Conservation (phyloP, 495 filamentous ascomycete species). For the Bombardia bombarda region DNA sequence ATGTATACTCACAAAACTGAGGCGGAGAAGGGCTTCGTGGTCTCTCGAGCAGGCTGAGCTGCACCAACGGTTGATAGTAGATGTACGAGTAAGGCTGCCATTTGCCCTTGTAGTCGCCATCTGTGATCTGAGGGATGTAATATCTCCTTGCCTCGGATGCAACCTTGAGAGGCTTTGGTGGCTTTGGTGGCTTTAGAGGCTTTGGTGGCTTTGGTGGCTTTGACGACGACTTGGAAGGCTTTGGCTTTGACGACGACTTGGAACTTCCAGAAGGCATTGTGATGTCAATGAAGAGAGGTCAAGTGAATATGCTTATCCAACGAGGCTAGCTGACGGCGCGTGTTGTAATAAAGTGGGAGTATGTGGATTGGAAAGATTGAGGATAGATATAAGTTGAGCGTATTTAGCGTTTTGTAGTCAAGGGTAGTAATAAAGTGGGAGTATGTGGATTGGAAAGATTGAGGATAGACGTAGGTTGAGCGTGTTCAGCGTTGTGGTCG, state of each 20-base stretch:
- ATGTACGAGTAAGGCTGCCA: slow-evolving; percentile 42
- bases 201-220: too few species aligned
- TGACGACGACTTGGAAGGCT: too few species aligned
- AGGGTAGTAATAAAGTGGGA: not conserved
- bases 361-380: too few species aligned
- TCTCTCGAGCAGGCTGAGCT: slow-evolving; percentile 29
- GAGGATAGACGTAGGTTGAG: too few species aligned
- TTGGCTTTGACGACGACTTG: slow-evolving; percentile 24
- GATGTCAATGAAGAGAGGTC: too few species aligned
- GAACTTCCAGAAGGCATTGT: slow-evolving; percentile 44
- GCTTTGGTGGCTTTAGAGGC: too few species aligned
- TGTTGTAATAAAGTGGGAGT: too few species aligned
- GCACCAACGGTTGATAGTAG: slow-evolving; percentile 33
- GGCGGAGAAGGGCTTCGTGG: slow-evolving; percentile 25
- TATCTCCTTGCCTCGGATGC: slow-evolving; percentile 59
- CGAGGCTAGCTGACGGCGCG: too few species aligned
- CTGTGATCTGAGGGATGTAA: slow-evolving; percentile 52
- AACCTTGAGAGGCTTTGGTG: slow-evolving; percentile 62
- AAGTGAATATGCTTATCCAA: too few species aligned
- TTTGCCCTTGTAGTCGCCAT: slow-evolving; percentile 35
- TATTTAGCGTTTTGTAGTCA: not conserved
- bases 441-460: too few species aligned
- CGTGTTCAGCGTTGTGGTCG: too few species aligned
- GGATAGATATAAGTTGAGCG: too few species aligned
- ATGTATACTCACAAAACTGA: slow-evolving; percentile 32